Base-by-base conservation (phyloP, 164 flowering plant species). In the Echeveria elegans region DNA sequence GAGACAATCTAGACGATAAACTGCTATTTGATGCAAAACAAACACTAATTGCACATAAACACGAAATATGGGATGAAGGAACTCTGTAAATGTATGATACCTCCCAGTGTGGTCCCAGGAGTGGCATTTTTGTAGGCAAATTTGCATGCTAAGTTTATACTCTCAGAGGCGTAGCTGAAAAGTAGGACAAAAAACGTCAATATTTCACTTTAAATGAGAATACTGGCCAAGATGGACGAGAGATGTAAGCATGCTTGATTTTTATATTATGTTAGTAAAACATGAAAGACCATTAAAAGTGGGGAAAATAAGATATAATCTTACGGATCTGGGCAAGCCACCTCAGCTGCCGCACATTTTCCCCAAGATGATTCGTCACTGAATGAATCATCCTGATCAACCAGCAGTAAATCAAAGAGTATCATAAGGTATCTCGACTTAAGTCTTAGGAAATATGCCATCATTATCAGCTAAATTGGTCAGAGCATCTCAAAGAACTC, bases 51-150 rank as follows among this genome's bases (percentile, higher is more conserved):
- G 47, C n/a, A 63, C 6, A 9, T 63, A 21, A 32, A 21, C 66
- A 36, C 15, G 14, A 31, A 14, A 37, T 9, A 28, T 10, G 61
- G 28, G 28, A 63, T 63, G 41, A 24, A 68, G 36, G 43, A 63
- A 45, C 26, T 14, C 1, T 19, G 5, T 11, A 61, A n/a, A n/a
- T 28, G 32, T 58, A 41, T 15, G n/a, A 43, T 84, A 93, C 96
- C 98, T 81, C 69, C 74, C 26, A 94, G 70, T 45, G 88, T 82
- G 79, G 77, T 85, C 74, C 96, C 97, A 15, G 95, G 85, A 12
- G 97, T 86, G 37, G 97, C 96, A 79, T 89, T 86, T 78, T 80
- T 84, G 84, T 91, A 94, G 12, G 98, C 97, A 76, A 60, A 91
- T 67, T 82, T 86, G 86, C 98, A 94, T n/a, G 97, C 96, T 77